These are phyloP conservation scores for Pneumocystis wakefieldiae DNA, from an alignment of 1,139 yeast species.

Conservation along the genomic window DNA sequence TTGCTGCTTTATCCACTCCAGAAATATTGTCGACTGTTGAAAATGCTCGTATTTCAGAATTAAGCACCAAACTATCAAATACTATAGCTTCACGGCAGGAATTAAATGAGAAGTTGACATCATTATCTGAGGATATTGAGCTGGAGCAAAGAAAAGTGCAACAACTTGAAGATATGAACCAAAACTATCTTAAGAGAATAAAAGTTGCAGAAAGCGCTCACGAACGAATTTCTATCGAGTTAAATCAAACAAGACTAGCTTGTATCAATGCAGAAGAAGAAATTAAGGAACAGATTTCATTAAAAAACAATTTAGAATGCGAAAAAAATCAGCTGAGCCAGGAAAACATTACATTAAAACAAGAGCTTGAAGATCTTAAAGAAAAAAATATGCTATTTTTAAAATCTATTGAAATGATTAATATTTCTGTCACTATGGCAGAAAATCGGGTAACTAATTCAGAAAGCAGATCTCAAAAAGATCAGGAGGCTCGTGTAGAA, in stretches of 20 bases:
- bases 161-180: constrained; percentile 1
- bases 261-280: not conserved
- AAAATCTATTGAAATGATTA: constrained; percentile 2
- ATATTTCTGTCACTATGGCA: not conserved
- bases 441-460: not conserved
- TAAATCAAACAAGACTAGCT: not conserved
- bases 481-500: not conserved
- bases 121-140: constrained; percentile 1
- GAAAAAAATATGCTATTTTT: constrained; percentile 1
- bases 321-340: not conserved
- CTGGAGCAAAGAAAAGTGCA: constrained; percentile 3
- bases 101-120: constrained; percentile 2
- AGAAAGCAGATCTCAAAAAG: not conserved
- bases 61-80: constrained; percentile 11
- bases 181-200: not conserved
- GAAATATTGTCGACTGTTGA: constrained; percentile 6
- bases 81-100: not conserved
- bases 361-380: constrained; percentile 1
- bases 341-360: not conserved
- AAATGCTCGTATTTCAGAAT: constrained; percentile 8
- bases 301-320: not conserved
- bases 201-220: not conserved
- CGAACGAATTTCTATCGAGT: not conserved
- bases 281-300: not conserved
- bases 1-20: constrained; percentile 2